A percentile compares a stretch with the other conserved stretches of the same genome.
These are phyloP conservation scores for Ogataea parapolymorpha DNA, from an alignment of 805 yeast genomes.

Conservation along the genomic window DNA sequence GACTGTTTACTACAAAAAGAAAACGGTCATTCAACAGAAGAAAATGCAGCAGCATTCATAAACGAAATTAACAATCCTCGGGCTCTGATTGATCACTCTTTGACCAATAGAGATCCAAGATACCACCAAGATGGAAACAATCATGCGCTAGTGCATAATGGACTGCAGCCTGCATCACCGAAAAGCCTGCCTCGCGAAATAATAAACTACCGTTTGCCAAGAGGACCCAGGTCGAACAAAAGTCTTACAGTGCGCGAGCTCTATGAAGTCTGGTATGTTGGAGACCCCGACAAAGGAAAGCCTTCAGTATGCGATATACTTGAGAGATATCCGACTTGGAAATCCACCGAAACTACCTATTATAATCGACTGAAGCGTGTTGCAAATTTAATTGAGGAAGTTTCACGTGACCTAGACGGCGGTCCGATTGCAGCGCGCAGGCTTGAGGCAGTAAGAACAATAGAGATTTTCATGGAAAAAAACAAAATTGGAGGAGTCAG, in stretches of 20 bases:
- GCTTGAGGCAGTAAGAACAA: conserved; percentile 7
- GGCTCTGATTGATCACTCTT: neutral
- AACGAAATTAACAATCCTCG: neutral
- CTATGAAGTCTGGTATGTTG: conserved; percentile 15
- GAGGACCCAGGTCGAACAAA: conserved; percentile 16
- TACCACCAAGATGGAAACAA: neutral
- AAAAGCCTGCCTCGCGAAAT: conserved; percentile 8
- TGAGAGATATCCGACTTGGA: conserved; percentile 13
- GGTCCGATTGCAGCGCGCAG: neutral
- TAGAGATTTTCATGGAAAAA: conserved; percentile 12
- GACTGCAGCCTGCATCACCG: neutral
- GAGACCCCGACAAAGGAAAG: conserved; percentile 5
- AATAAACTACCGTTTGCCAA: conserved; percentile 10
- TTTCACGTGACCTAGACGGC: conserved; percentile 4
- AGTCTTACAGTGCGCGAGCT: conserved; percentile 13
- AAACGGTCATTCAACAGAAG: neutral
- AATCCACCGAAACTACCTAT: conserved; percentile 16
- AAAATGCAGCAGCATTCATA: neutral
- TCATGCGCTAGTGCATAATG: neutral
- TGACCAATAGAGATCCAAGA: neutral
- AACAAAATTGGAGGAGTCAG: conserved; percentile 14
- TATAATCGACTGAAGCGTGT: conserved; percentile 15
- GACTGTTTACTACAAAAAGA: neutral
- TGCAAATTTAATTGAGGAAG: conserved; percentile 12
- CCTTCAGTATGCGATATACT: conserved; percentile 13